Evolutionary conservation across 2,329 filamentous ascomycete species (phyloP).

Genomic region (Endothia cerciana): DNA sequence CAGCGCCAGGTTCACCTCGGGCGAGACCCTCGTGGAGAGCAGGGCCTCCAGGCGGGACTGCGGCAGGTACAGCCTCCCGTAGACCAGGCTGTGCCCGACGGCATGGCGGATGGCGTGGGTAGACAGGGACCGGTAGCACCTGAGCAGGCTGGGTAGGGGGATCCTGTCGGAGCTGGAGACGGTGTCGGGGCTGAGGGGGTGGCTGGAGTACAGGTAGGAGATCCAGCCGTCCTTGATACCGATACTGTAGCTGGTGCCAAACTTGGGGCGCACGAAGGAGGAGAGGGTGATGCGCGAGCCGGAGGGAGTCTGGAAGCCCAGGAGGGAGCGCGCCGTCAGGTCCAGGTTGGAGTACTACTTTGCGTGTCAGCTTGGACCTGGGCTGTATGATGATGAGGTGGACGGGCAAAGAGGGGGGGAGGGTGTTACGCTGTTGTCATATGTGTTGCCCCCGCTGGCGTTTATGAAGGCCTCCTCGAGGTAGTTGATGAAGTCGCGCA

Average conservation of each 20-base stretch:
- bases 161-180: conserved; percentile 72
- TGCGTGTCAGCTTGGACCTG: not conserved
- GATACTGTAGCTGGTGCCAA: conserved; percentile 91
- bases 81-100: conserved; percentile 58
- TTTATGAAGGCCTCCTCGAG: conserved; percentile 27
- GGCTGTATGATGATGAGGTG: not conserved
- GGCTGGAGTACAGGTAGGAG: conserved; percentile 92
- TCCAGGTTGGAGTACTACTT: conserved; percentile 50
- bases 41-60: conserved; percentile 85
- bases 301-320: conserved; percentile 85
- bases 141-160: conserved; percentile 75
- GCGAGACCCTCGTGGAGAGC: conserved; percentile 77
- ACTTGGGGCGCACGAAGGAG: conserved; percentile 88
- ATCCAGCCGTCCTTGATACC: conserved; percentile 96
- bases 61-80: conserved; percentile 80
- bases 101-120: conserved; percentile 35
- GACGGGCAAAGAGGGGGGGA: not conserved
- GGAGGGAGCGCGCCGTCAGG: conserved; percentile 49
- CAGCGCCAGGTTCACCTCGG: conserved; percentile 78
- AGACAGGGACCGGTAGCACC: conserved; percentile 79
- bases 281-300: conserved; percentile 87
- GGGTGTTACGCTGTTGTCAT: conserved; percentile 27
- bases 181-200: conserved; percentile 71
- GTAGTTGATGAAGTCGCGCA: conserved; percentile 28
- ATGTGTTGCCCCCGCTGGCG: conserved; percentile 30